Evolutionary conservation across 805 yeast genomes (phyloP).

Genomic region (Priceomyces castillae): DNA sequence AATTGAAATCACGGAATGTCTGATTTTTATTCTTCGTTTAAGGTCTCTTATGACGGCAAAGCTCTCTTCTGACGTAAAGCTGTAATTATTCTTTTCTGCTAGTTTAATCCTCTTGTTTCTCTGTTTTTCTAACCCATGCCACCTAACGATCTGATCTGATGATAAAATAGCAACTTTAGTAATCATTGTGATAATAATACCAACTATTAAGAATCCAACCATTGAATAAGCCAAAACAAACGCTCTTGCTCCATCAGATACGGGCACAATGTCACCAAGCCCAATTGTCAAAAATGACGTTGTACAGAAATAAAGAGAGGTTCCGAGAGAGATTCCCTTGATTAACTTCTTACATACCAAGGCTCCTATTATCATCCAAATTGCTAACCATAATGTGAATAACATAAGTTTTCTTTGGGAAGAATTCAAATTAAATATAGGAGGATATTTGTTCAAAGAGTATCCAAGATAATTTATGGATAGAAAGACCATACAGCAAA

Average conservation of each 20-base stretch:
- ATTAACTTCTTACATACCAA: constrained; percentile 39
- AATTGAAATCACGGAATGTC: constrained; percentile 41
- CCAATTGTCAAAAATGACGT: constrained; percentile 81
- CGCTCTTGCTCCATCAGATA: constrained; percentile 50
- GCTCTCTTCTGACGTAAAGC: constrained; percentile 42
- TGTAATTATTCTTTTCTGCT: constrained; percentile 12
- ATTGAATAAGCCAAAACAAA: constrained; percentile 62
- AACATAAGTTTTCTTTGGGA: constrained; percentile 73
- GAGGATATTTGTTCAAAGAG: constrained; percentile 54
- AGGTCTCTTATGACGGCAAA: constrained; percentile 58
- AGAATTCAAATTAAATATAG: constrained; percentile 62
- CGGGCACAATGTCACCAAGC: constrained; percentile 69
- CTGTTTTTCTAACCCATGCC: constrained; percentile 59
- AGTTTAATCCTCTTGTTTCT: constrained; percentile 30
- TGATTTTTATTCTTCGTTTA: constrained; percentile 36
- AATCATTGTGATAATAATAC: constrained; percentile 69
- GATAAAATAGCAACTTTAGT: constrained; percentile 61
- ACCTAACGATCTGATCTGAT: constrained; percentile 59
- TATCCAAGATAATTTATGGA: constrained; percentile 63
- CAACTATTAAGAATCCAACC: constrained; percentile 69
- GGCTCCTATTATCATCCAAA: constrained; percentile 75
- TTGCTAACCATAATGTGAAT: constrained; percentile 59
- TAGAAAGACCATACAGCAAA: constrained; percentile 52
- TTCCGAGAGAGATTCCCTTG: constrained; percentile 46
- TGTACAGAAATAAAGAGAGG: constrained; percentile 68